Conservation (phyloP, 2,329 filamentous ascomycete species). For the Fusarium nematophilum region DNA sequence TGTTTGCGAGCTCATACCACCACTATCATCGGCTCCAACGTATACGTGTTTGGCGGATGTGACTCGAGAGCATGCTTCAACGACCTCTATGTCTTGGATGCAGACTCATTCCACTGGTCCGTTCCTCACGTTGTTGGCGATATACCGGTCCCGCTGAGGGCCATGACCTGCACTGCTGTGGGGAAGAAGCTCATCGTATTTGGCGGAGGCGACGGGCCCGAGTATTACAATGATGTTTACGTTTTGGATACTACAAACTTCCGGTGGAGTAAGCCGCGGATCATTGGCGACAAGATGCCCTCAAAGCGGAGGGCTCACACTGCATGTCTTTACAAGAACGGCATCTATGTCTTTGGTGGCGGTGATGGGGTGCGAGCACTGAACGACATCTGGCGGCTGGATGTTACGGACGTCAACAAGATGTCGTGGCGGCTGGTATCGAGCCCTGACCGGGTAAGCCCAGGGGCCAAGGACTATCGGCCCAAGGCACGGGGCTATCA, state of each 20-base stretch:
- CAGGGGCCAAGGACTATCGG: conserved; percentile 52
- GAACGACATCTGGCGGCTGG: conserved; percentile 79
- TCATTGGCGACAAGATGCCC: conserved; percentile 67
- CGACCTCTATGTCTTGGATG: conserved; percentile 75
- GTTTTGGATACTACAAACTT: conserved; percentile 78
- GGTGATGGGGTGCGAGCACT: conserved; percentile 77
- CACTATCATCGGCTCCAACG: conserved; percentile 73
- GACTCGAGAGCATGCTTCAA: conserved; percentile 76
- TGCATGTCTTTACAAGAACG: conserved; percentile 77
- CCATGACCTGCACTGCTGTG: conserved; percentile 79
- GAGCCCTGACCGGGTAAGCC: conserved; percentile 52
- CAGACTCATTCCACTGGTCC: conserved; percentile 77
- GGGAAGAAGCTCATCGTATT: conserved; percentile 78
- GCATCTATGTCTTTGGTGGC: conserved; percentile 78
- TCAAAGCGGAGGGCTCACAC: conserved; percentile 75
- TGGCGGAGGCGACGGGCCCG: conserved; percentile 75
- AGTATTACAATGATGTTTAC: conserved; percentile 79
- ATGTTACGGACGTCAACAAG: conserved; percentile 73
- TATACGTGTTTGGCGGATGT: conserved; percentile 77
- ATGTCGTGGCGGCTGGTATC: conserved; percentile 77
- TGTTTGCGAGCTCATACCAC: conserved; percentile 74
- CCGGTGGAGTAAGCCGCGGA: conserved; percentile 71
- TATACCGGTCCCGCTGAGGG: conserved; percentile 71
- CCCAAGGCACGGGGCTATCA: conserved; percentile 77
- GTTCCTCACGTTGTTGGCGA: conserved; percentile 73